A percentile compares a stretch with the other conserved stretches of the same genome.
Conservation (phyloP, 106 monocot genomes). For the Acanthochlamys bracteata region DNA sequence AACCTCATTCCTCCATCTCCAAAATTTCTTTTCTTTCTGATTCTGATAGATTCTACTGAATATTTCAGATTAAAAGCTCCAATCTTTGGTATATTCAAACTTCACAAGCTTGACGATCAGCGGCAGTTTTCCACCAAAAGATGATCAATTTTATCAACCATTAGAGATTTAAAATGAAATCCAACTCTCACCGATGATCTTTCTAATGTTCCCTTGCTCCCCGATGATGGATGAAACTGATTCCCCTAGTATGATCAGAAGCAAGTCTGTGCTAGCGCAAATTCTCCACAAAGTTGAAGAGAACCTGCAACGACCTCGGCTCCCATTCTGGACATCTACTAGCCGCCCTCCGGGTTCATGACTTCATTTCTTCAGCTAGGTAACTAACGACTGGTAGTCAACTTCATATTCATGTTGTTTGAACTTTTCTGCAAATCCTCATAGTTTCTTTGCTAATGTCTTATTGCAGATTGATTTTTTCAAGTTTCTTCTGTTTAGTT, state of each 20-base stretch:
- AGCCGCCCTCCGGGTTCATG: constrained; percentile 11
- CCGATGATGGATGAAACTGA: constrained; percentile 2
- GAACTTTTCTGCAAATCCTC: neutral
- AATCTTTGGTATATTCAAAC: too few species aligned
- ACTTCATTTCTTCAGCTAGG: neutral
- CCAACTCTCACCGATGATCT: neutral
- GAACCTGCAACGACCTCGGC: neutral
- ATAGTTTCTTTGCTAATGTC: neutral
- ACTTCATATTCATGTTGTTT: neutral
- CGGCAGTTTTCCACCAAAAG: too few species aligned
- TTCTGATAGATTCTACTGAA: too few species aligned
- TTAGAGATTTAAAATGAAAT: neutral
- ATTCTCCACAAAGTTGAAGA: neutral
- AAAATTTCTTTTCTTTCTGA: too few species aligned
- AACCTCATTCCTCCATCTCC: neutral
- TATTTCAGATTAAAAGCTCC: too few species aligned
- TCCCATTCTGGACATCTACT: constrained; percentile 7
- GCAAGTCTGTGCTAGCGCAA: neutral
- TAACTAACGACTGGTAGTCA: too few species aligned
- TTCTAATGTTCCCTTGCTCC: neutral
- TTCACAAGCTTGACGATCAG: too few species aligned
- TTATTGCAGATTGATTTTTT: too few species aligned
- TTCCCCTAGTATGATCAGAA: neutral
- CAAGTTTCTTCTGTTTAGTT: too few species aligned
- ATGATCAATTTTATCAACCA: neutral